Base-by-base conservation (phyloP, 352 stramenopile species). In the Phytophthora crassamura region DNA sequence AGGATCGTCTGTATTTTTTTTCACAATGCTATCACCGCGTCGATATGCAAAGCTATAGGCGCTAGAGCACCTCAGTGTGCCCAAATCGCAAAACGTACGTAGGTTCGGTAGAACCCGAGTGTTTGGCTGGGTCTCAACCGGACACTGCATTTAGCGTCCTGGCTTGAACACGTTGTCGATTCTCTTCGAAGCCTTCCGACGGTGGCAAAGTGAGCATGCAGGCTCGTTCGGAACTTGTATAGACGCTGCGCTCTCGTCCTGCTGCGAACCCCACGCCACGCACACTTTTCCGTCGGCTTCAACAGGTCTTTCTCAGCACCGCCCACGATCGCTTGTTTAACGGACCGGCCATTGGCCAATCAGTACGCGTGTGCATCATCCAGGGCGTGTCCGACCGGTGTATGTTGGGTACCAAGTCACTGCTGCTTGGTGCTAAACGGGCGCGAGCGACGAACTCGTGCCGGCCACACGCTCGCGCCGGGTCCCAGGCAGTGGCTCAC, bases 351-450 rank as follows among this genome's bases (percentile, higher is more conserved):
- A 64, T 57, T 64, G 20, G 34, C 6, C 25, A 5, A 30, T 30
- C 14, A n/a, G 36, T 35, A 42, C 38, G 56, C 56, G 30, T 45
- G 36, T 64, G 57, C 46, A 43, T 51, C 36, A 58, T 51, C 53
- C 45, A 50, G 9, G n/a, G 9, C 15, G 52, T 54, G 34, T 47
- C 12, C 18, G 52, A 61, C 33, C 25, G 25, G 25, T 30, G 25
- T 30, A 39, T 55, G 46, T 50, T 64, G 56, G 56, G 43, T 57
- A 64, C 40, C 56, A 45, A 60, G n/a, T 4, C 48, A 34, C 33
- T 30, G 16, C 28, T 39, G 38, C 20, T 59, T 40, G 28, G 28
- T 16, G 35, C 16, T 47, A 47, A 20, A 48, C 41, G 25, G 25
- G 25, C 25, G 25, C 25, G 25, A 30, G 4, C 25, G 25, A 30